Base-by-base conservation (phyloP, 2,329 filamentous ascomycete species). In the Metarhizium sp. region DNA sequence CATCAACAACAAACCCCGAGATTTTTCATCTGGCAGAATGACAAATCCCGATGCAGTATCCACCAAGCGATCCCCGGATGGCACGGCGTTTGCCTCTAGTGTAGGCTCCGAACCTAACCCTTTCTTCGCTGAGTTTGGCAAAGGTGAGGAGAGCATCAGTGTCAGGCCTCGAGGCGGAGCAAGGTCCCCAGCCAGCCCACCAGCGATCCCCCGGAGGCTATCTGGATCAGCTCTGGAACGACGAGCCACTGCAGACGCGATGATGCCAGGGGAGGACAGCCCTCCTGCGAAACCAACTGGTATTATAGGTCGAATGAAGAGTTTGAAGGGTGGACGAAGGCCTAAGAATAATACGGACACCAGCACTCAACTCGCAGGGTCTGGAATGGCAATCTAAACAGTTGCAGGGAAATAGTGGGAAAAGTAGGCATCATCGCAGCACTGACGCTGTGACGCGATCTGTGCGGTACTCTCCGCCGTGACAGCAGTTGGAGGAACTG, bases 231-330 rank as follows among this genome's bases (percentile, higher is more conserved):
- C 68, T 1, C 71, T 90, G 6, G 86, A 90, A 71, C 79, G 87
- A 61, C 80, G 85, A 61, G 69, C 78, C 2, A 90, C 87, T 4
- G 74, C 78, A 16, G 86, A 88, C 60, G 76, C 72, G 11, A 67
- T 69, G 34, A 64, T 67, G 14, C 62, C 66, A 18, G 65, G 65
- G n/a, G 67, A 66, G 51, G 74, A 75, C 56, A 75, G 73, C 43
- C 71, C 70, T 60, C 66, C 68, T 61, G 68, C 72, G 61, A 75
- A 76, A 66, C 69, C 69, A 50, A 80, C 80, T 50, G 87, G 88
- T 2, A 85, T 95, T 59, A 69, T 95, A 59, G 88, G 82, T 53
- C 82, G 90, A 54, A 89, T 94, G 74, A 91, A 89, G 79, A 90
- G 86, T 70, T 73, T 94, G 71, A 92, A 90, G 75, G 86, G 86